Base-by-base conservation (phyloP, 129 eudicot genomes). In the Flaveria robusta region DNA sequence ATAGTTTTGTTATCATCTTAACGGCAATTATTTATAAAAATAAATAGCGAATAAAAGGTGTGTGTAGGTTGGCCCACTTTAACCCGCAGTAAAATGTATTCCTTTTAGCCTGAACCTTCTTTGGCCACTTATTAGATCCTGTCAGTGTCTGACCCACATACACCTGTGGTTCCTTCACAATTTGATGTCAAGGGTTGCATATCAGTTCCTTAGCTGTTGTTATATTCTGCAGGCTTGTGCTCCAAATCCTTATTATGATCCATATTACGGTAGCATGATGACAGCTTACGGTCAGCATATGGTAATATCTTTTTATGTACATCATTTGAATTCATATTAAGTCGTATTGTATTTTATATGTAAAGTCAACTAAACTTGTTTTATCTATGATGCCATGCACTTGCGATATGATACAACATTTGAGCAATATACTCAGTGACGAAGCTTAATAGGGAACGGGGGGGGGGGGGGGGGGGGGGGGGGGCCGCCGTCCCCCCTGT, bases 181-280 rank as follows among this genome's bases (percentile, higher is more conserved):
- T 46, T 66, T 72, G 78, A 37, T 23, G 39, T 70, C 63, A 18
- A 45, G 16, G 24, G 46, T 37, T 50, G 56, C 64, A 63, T 71
- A 26, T 7, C 27, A 22, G 56, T 23, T 77, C 4, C 26, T 67
- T 49, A 49, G 22, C 26, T 51, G 29, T 66, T 7, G 19, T 15
- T 13, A 26, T 72, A 20, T 47, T 72, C 70, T 70, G 74, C 87
- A 92, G 98, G 91, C 91, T 60, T 92, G 92, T 81, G 88, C 87
- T 47, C 54, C 96, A 66, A 92, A 86, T 81, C 88, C 91, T 14
- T 87, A 86, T 77, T 67, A 58, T 50, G 96, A 85, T 77, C 89
- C 90, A 59, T 87, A 83, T 71, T 89, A 92, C 76, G 93, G 96
- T 55, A 89, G 92, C 55, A 84, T 89, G 86, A 74, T 89, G 96